Evolutionary conservation across 176 grass and related monocot species (phyloP).

Genomic region (Thinopyrum elongatum): DNA sequence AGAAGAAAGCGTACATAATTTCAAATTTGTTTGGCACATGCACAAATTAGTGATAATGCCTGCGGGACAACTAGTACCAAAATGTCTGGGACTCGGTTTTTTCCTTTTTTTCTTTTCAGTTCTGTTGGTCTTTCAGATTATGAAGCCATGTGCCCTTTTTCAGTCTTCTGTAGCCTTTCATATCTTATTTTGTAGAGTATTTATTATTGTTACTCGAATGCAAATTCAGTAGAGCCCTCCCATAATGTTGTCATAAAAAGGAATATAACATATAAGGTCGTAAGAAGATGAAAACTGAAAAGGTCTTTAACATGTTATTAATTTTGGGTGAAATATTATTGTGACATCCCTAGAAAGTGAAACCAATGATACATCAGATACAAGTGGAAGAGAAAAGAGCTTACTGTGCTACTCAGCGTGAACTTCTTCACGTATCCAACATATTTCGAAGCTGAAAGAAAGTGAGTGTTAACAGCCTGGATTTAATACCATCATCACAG

Average conservation of each 20-base stretch:
- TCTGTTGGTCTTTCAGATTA: not conserved
- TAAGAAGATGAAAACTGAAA: constrained; percentile 3
- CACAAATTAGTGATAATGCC: not conserved
- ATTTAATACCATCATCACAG: not conserved
- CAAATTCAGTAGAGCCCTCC: not conserved
- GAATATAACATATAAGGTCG: not conserved
- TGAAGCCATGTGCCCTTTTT: not conserved
- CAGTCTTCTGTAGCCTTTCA: not conserved
- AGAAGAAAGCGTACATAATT: not conserved
- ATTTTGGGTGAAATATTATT: constrained; percentile 9
- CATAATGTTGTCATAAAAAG: not conserved
- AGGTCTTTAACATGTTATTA: not conserved
- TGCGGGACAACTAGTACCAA: not conserved
- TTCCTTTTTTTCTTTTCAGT: not conserved
- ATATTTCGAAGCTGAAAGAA: constrained; percentile 93
- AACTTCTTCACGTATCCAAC: constrained; percentile 98
- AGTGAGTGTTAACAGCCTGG: constrained; percentile 21
- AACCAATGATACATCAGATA: not conserved
- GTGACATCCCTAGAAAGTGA: constrained; percentile 19
- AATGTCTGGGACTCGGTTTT: not conserved
- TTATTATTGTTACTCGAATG: not conserved
- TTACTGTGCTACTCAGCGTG: constrained; percentile 85
- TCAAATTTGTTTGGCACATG: not conserved
- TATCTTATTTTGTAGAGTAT: not conserved
- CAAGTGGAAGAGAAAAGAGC: constrained; percentile 20